These are phyloP conservation scores for Neurospora terricola DNA, from an alignment of 495 filamentous ascomycete species.

Conservation along the genomic window DNA sequence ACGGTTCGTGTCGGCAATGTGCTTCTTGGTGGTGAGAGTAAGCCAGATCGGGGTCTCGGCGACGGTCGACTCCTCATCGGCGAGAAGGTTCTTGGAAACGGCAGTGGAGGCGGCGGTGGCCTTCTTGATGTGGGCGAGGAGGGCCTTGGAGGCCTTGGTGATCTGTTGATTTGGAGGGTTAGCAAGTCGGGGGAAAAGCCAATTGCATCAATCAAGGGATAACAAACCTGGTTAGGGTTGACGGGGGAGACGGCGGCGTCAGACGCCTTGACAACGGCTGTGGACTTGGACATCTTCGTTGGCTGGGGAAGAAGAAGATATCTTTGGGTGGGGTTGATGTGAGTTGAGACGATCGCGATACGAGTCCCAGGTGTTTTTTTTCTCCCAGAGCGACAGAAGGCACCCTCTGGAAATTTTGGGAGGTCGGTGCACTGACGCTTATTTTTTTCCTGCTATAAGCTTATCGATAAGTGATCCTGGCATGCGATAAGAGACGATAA, in stretches of 20 bases:
- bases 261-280: constrained; percentile 13
- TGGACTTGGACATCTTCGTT: constrained; percentile 21
- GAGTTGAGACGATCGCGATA: neutral
- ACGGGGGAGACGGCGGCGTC: constrained; percentile 29
- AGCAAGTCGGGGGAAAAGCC: neutral
- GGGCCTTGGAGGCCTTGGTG: constrained; percentile 68
- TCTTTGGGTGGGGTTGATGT: constrained; percentile 5
- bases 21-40: constrained; percentile 80
- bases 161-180: constrained; percentile 35
- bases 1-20: constrained; percentile 30
- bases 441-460: constrained; percentile 8
- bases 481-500: neutral
- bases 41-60: constrained; percentile 63
- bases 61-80: constrained; percentile 41
- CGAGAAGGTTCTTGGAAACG: constrained; percentile 66
- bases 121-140: constrained; percentile 69
- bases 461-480: neutral
- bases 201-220: neutral
- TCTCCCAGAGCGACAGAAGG: neutral
- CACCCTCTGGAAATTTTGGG: constrained; percentile 18
- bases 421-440: constrained; percentile 5
- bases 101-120: constrained; percentile 45
- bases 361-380: constrained; percentile 13
- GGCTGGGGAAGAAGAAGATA: constrained; percentile 8
- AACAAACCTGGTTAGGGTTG: constrained; percentile 34